phyloP scores from a whole-genome alignment of 768 basidiomycete species.

The Naematelia aurantialba region DNA sequence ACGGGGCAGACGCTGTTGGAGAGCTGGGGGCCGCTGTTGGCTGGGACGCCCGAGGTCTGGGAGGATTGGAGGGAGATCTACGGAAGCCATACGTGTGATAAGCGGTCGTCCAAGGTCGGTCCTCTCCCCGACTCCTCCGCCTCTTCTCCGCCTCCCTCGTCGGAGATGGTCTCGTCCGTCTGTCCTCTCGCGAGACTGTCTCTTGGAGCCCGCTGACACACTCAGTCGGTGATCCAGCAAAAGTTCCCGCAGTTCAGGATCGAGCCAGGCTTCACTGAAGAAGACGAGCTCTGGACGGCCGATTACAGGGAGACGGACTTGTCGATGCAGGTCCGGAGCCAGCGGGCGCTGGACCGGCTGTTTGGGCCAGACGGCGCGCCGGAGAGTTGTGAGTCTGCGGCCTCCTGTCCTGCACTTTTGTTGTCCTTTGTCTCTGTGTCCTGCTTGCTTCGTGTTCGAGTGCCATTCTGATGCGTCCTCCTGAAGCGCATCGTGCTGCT shows the following conservation, averaged over 20 bases:
- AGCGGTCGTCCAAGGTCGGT: conserved; percentile 40
- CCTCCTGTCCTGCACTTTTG: neutral
- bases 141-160: neutral
- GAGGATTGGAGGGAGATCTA: conserved; percentile 48
- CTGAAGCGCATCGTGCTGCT: too few relatives aligned
- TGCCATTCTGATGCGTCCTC: too few relatives aligned
- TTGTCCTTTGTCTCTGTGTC: neutral
- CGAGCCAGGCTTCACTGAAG: conserved; percentile 42
- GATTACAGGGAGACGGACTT: conserved; percentile 44
- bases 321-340: conserved; percentile 38
- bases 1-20: conserved; percentile 46
- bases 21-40: conserved; percentile 41
- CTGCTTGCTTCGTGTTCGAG: neutral
- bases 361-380: conserved; percentile 35
- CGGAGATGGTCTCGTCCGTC: neutral
- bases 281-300: conserved; percentile 45
- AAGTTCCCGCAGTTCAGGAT: conserved; percentile 43
- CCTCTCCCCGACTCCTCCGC: neutral
- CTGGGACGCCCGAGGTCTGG: conserved; percentile 38
- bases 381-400: conserved; percentile 41
- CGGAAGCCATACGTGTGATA: conserved; percentile 49
- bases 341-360: conserved; percentile 37
- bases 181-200: neutral
- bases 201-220: too few relatives aligned
- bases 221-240: conserved; percentile 34